Evolutionary conservation across 371 early-diverging fungal species (phyloP), one percentile per base, ranked within the genome.

Genomic region (Parasitella parasitica): DNA sequence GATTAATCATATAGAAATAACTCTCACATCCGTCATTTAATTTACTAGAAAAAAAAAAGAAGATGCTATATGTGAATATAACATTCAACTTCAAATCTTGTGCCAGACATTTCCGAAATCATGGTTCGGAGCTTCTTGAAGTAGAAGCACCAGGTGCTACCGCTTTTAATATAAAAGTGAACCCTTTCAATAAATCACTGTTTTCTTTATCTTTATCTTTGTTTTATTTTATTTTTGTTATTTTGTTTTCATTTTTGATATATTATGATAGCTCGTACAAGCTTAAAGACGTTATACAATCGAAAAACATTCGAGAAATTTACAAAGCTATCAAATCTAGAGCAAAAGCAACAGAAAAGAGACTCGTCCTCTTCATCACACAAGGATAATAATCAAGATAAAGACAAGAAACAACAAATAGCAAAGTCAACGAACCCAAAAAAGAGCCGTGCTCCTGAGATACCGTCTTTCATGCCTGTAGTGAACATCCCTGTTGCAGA

Each of bases 401-500:
- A 56, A 12, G 39, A 36, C 13, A 43, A 61, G 36, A 43, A 35
- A 26, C 36, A 54, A 35, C 43, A 20, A 57, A 32, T 20, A 16
- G n/a, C 55, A n/a, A 43, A 59, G 26, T 26, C 58, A 48, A 48
- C 20, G 15, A 18, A n/a, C 18, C 57, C 30, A 28, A 58, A 58
- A 30, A 15, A 16, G 35, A 36, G 2, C 12, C 15, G 16, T 58
- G 38, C 41, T 24, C 63, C 63, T 15, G 51, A 49, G 16, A 56
- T 63, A 57, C 63, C 63, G 18, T 63, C 63, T 5, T 63, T 63
- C 27, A 73, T 78, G 69, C 77, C 77, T 26, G 77, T 78, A 0
- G 58, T 78, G 30, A 77, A 78, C 52, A 74, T 81, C 53, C 79
- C 82, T 11, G 64, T 75, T 22, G 50, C 64, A 5, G 82, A 81